Percentiles rank a stretch among this genome's conserved stretches.
Conservation (phyloP, 768 basidiomycete species). For the Thelephora aurantiotincta region DNA sequence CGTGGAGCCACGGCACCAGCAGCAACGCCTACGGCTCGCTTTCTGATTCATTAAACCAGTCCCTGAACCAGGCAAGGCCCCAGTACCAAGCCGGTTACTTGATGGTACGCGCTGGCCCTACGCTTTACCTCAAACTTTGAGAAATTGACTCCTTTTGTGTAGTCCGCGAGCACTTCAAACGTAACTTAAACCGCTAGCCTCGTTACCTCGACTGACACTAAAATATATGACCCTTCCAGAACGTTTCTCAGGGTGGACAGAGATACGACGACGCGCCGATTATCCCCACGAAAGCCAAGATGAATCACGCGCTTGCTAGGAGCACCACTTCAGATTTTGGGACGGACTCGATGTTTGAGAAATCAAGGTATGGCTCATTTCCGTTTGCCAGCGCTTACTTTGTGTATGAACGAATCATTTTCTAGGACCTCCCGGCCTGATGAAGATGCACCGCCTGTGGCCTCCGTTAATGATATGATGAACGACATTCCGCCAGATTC, state of each 20-base stretch:
- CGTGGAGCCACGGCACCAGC: background rate
- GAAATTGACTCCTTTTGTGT: background rate
- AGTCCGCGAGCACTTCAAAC: conserved; percentile 54
- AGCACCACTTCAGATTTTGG: conserved; percentile 61
- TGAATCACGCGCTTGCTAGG: conserved; percentile 54
- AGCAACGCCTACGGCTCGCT: background rate
- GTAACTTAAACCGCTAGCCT: conserved; percentile 26
- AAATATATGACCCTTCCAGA: conserved; percentile 8
- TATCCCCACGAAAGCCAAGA: conserved; percentile 69
- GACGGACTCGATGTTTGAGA: conserved; percentile 78
- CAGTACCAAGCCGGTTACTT: conserved; percentile 76
- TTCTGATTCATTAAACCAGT: conserved; percentile 36
- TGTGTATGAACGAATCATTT: background rate
- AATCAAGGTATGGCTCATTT: conserved; percentile 31
- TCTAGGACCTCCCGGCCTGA: conserved; percentile 19
- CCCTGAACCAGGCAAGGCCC: conserved; percentile 55
- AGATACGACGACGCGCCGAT: conserved; percentile 62
- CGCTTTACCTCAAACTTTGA: background rate
- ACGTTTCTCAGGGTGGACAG: conserved; percentile 37
- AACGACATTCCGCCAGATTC: conserved; percentile 36
- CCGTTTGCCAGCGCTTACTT: conserved; percentile 1
- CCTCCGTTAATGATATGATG: conserved; percentile 63
- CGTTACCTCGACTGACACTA: background rate
- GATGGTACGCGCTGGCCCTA: conserved; percentile 35
- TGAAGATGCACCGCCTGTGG: conserved; percentile 70